Conservation (phyloP, 192 early-diverging fungal genomes). For the Coemansia sp. region DNA sequence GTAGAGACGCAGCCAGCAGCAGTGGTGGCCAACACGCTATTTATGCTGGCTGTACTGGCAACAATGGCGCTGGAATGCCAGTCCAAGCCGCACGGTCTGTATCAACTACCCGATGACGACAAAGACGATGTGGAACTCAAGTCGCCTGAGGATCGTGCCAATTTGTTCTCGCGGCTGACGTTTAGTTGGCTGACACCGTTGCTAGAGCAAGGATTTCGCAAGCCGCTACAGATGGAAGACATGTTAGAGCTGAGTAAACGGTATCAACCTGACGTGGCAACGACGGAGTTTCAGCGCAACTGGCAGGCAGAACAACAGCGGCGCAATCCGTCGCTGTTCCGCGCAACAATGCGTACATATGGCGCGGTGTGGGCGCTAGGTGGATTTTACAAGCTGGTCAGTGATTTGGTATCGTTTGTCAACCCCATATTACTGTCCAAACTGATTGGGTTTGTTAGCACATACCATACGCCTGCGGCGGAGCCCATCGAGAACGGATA, state of each 20-base stretch:
- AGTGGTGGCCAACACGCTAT: slow-evolving; percentile 21
- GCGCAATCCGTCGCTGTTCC: slow-evolving; percentile 66
- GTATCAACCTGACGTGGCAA: slow-evolving; percentile 67
- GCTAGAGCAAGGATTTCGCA: slow-evolving; percentile 75
- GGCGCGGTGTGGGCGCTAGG: slow-evolving; percentile 72
- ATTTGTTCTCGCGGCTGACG: slow-evolving; percentile 77
- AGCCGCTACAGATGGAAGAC: slow-evolving; percentile 78
- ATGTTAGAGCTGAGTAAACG: slow-evolving; percentile 67
- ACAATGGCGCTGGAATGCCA: slow-evolving; percentile 35
- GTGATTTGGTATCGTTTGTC: slow-evolving; percentile 80
- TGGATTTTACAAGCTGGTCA: slow-evolving; percentile 75
- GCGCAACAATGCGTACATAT: slow-evolving; percentile 66
- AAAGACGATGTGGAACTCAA: slow-evolving; percentile 11
- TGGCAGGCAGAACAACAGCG: slow-evolving; percentile 75
- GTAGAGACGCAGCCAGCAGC: slow-evolving; percentile 3
- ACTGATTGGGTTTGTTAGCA: slow-evolving; percentile 71
- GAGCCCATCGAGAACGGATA: slow-evolving; percentile 76
- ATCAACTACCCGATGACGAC: slow-evolving; percentile 29
- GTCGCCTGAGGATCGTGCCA: slow-evolving; percentile 76
- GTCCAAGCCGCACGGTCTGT: slow-evolving; percentile 34
- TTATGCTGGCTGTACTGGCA: slow-evolving; percentile 29
- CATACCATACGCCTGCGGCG: slow-evolving; percentile 56
- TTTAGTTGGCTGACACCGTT: slow-evolving; percentile 92
- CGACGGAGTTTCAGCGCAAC: slow-evolving; percentile 66
- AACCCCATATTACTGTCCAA: slow-evolving; percentile 81